Evolutionary conservation across 305 asterid genomes (phyloP), one percentile per base, ranked within the genome.

Genomic region (Fraxinus baroniana): DNA sequence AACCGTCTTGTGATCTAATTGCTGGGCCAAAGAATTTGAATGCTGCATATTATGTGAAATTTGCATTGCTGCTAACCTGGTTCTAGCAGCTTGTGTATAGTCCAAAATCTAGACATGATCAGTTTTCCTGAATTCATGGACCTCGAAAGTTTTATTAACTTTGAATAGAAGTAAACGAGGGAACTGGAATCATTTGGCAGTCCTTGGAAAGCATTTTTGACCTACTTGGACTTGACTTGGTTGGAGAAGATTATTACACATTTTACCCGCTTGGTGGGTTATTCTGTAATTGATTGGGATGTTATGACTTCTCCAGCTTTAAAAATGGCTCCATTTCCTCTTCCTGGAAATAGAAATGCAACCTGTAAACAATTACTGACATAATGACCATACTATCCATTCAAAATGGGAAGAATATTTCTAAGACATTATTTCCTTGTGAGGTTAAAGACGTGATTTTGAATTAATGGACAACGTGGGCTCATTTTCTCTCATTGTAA

Each of bases 391-490:
- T 20, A 70, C 37, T 80, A 57, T 64, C 79, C 76, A 44, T 6
- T 3, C 17, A 36, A 3, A 33, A 55, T 62, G 12, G 46, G 55
- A 52, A 36, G 78, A 78, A 22, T 24, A 52, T 60, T 55, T 55
- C 84, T 72, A 70, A 68, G 49, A 55, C 76, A 78, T 33, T 20
- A 24, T n/a, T 24, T 41, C 32, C 36, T 7, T 8, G 36, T 3
- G 17, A 49, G 91, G 89, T 32, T 83, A 82, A 76, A 86, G 46
- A 2, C 68, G 91, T 83, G 77, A 89, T 79, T 89, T 80, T 35
- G 35, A 1, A 41, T 10, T 1, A 68, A 22, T 24, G 78, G 75
- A 28, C 57, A 81, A 75, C 33, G 49, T 74, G 60, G 83, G 62
- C 44, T 85, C 85, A 72, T 71, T 83, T 18, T 32, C 81, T 80